A percentile compares a stretch with the other conserved stretches of the same genome.
Conservation (phyloP, 177 flowering plant species). For the Tripterygium wilfordii region DNA sequence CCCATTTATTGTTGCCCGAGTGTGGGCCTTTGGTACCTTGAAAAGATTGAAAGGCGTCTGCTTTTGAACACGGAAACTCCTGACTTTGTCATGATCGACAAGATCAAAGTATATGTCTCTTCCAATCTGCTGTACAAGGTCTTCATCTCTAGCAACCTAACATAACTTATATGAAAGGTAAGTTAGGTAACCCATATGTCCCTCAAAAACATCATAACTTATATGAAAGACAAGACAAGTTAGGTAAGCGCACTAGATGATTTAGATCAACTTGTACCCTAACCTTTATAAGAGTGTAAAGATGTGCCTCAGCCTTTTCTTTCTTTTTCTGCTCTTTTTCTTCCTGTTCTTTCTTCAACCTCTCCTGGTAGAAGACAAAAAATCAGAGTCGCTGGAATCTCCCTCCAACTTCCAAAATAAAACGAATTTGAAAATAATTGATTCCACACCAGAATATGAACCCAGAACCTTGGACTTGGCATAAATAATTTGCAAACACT, state of each 20-base stretch:
- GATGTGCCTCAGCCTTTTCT: conserved; percentile 69
- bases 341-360: conserved; percentile 71
- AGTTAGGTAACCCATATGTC: background rate
- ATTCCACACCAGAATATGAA: too few relatives aligned
- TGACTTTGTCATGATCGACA: conserved; percentile 55
- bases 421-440: too few relatives aligned
- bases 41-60: conserved; percentile 34
- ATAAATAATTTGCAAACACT: too few relatives aligned
- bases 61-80: conserved; percentile 48
- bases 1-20: too few relatives aligned
- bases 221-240: too few relatives aligned
- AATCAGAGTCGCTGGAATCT: too few relatives aligned
- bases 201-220: too few relatives aligned
- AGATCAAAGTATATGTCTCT: conserved; percentile 46
- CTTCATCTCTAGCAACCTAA: conserved; percentile 65
- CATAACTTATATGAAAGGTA: background rate
- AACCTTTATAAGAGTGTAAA: conserved; percentile 71
- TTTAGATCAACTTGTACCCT: too few relatives aligned
- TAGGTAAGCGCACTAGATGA: too few relatives aligned
- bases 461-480: too few relatives aligned
- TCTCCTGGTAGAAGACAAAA: conserved; percentile 37
- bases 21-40: conserved; percentile 27
- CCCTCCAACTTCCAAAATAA: background rate
- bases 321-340: conserved; percentile 70
- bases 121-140: conserved; percentile 51